Evolutionary conservation across 305 asterid species (phyloP), one percentile per base, ranked within the genome.

Genomic region (Euphrasia arctica): DNA sequence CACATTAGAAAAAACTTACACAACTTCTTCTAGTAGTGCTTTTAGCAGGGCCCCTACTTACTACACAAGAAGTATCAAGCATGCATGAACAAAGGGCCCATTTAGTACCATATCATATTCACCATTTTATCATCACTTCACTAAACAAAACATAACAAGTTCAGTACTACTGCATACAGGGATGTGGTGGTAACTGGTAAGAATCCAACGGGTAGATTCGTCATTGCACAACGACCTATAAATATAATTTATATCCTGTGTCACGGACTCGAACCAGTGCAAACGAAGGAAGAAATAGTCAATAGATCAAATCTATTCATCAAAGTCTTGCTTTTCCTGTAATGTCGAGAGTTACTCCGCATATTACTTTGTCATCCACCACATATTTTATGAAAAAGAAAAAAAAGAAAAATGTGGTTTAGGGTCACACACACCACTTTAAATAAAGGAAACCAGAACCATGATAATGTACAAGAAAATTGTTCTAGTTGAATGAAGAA

Each of bases 131-230:
- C 61, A 42, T 18, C 22, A 18, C 22, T 66, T 58, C 52, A 43
- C 18, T 45, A 55, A 58, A 65, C 58, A 2, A 54, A 42, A 34
- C 22, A 18, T 18, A 48, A 28, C 45, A 41, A 39, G 3, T 4
- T 39, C 43, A 39, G 43, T 39, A 36, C 42, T 18, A 18, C 22
- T 18, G 22, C 22, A 18, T 4, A 5, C 45, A 54, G 18, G 54
- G 22, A 59, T 59, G 1, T 52, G 54, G 65, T 28, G 69, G 42
- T 6, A 5, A 31, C 34, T 31, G 9, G 3, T 39, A 29, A 70
- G 76, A 73, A 77, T 77, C 78, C 78, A 70, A 63, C 54, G 28
- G 80, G 72, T 43, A 58, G 61, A 8, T 56, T 13, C 58, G 57
- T 56, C 56, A 60, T 39, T 32, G 52, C 27, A 29, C 43, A 6